Percentiles rank a stretch among this genome's conserved stretches.
Conservation (phyloP, 2,329 filamentous ascomycete species). For the Madurella fahalii region DNA sequence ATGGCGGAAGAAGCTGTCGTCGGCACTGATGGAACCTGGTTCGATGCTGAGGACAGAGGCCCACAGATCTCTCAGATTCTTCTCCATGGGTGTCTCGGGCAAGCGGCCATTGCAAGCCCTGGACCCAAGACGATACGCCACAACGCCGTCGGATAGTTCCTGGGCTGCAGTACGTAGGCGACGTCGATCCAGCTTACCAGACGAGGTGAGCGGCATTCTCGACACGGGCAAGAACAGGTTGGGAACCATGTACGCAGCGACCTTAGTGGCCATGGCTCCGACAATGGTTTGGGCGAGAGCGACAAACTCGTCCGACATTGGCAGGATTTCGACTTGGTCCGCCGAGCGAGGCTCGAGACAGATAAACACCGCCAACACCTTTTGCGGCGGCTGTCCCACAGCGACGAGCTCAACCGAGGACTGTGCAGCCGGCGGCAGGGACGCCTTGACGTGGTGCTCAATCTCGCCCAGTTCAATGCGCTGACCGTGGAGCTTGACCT, state of each 20-base stretch:
- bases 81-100: constrained; percentile 37
- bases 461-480: constrained; percentile 41
- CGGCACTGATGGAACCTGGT: constrained; percentile 10
- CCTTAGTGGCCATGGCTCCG: constrained; percentile 27
- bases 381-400: constrained; percentile 28
- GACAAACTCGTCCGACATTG: constrained; percentile 9
- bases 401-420: constrained; percentile 48
- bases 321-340: constrained; percentile 25
- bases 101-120: constrained; percentile 30
- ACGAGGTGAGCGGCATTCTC: constrained; percentile 26
- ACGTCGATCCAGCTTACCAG: constrained; percentile 24
- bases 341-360: constrained; percentile 6
- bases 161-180: constrained; percentile 15
- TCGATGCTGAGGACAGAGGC: constrained; percentile 24
- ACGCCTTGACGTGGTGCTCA: constrained; percentile 32
- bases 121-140: constrained; percentile 22
- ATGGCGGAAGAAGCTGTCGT: constrained; percentile 34
- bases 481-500: constrained; percentile 54
- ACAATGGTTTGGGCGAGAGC: constrained; percentile 9
- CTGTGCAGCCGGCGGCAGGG: constrained; percentile 38
- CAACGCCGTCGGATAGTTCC: constrained; percentile 6
- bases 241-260: constrained; percentile 26
- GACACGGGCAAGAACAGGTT: constrained; percentile 25
- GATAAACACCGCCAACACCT: constrained; percentile 21
- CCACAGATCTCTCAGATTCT: constrained; percentile 46